Percentiles rank a stretch among this genome's conserved stretches.
These are phyloP conservation scores for Sugiyamaella smithiae DNA, from an alignment of 805 yeast genomes.

Conservation along the genomic window DNA sequence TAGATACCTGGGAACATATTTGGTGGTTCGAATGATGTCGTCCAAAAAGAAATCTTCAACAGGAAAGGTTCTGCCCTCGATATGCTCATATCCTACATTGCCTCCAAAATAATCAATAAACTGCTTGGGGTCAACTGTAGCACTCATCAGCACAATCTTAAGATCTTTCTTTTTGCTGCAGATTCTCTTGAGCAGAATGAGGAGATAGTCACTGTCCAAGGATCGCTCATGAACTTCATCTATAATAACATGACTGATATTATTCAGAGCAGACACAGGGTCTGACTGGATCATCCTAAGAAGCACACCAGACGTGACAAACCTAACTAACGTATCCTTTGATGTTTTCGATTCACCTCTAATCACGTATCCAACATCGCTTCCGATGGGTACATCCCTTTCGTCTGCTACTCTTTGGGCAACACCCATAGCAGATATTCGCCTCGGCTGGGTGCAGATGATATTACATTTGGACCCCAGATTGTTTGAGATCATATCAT, in stretches of 20 bases:
- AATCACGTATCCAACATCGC: conserved; percentile 83
- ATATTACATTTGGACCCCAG: conserved; percentile 52
- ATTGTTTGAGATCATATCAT: conserved; percentile 47
- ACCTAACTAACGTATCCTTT: conserved; percentile 65
- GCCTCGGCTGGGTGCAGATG: conserved; percentile 91
- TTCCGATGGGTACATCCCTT: conserved; percentile 60
- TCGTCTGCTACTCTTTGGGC: conserved; percentile 92
- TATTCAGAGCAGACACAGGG: conserved; percentile 33
- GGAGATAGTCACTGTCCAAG: conserved; percentile 79
- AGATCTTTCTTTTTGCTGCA: conserved; percentile 46
- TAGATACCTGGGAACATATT: conserved; percentile 42
- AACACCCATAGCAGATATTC: conserved; percentile 91
- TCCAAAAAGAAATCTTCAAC: conserved; percentile 75
- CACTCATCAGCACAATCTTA: conserved; percentile 84
- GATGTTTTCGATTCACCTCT: conserved; percentile 80
- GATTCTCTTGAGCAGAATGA: conserved; percentile 70
- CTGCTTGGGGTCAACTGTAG: conserved; percentile 73
- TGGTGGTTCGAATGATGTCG: conserved; percentile 53
- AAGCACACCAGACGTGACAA: conserved; percentile 90
- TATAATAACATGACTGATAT: conserved; percentile 68
- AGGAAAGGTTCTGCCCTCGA: conserved; percentile 92
- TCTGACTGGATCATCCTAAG: conserved; percentile 74
- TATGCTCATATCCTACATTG: conserved; percentile 63
- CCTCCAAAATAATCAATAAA: conserved; percentile 63
- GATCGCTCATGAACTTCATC: conserved; percentile 99